Percentiles rank a stretch among this genome's conserved stretches.
These are phyloP conservation scores for Lactuca sativa DNA, from an alignment of 129 eudicot species.

Conservation along the genomic window DNA sequence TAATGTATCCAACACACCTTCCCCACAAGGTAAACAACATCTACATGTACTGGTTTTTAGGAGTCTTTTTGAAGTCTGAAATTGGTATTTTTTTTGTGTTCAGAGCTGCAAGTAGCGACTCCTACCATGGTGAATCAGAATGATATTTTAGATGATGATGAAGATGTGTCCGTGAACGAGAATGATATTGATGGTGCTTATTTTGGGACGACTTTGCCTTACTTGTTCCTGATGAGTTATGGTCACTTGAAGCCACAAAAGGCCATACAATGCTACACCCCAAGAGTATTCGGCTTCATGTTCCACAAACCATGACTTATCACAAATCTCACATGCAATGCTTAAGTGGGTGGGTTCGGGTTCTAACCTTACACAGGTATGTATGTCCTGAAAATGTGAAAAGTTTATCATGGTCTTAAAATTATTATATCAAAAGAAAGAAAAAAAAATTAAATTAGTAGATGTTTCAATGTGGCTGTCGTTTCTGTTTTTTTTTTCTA, in stretches of 20 bases:
- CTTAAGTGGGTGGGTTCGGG: too few relatives aligned
- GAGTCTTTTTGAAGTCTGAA: slow-evolving; percentile 29
- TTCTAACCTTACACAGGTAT: too few relatives aligned
- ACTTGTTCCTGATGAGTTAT: slow-evolving; percentile 86
- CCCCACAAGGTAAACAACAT: slow-evolving; percentile 64
- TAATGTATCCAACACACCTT: slow-evolving; percentile 88
- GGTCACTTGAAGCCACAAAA: slow-evolving; percentile 93
- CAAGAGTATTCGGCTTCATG: slow-evolving; percentile 94
- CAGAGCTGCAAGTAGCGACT: slow-evolving; percentile 83
- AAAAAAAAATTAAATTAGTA: too few relatives aligned
- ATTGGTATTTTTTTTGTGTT: neutral
- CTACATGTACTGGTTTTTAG: too few relatives aligned
- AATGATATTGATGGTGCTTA: slow-evolving; percentile 91
- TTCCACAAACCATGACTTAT: slow-evolving; percentile 68
- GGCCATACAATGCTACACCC: slow-evolving; percentile 66
- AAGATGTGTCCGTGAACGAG: slow-evolving; percentile 88
- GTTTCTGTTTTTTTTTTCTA: too few relatives aligned
- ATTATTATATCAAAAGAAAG: too few relatives aligned
- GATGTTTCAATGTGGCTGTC: too few relatives aligned
- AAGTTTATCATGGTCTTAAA: too few relatives aligned
- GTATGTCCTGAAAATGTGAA: too few relatives aligned
- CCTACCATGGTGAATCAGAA: slow-evolving; percentile 69
- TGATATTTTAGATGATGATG: slow-evolving; percentile 68
- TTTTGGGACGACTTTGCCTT: slow-evolving; percentile 96
- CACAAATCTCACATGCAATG: too few relatives aligned